phyloP scores from a whole-genome alignment of 225 moss, liverwort and hornwort species.

The Rhytidiadelphus loreus region DNA sequence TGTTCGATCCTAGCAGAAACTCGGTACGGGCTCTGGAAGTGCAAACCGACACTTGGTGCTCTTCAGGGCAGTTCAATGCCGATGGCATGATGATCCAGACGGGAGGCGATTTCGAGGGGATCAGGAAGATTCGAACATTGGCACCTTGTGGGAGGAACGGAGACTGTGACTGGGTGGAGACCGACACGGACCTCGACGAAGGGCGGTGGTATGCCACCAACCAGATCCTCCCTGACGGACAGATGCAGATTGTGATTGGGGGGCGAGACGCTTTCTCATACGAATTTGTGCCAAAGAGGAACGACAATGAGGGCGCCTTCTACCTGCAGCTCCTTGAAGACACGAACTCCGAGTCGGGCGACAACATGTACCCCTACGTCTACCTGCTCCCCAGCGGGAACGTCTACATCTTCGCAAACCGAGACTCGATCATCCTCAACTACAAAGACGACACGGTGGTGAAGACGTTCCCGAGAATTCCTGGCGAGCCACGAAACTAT shows the following conservation, averaged over 20 bases:
- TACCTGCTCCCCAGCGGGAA: slow-evolving; percentile 1
- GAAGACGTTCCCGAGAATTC: slow-evolving; percentile 29
- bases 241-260: slow-evolving; percentile 30
- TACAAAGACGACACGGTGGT: slow-evolving; percentile 23
- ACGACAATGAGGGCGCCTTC: slow-evolving; percentile 5
- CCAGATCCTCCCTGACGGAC: slow-evolving; percentile 54
- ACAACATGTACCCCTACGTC: slow-evolving; percentile 58
- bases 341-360: slow-evolving; percentile 13
- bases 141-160: slow-evolving; percentile 32
- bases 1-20: slow-evolving; percentile 9
- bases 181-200: slow-evolving; percentile 13
- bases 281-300: slow-evolving; percentile 20
- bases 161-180: slow-evolving; percentile 66
- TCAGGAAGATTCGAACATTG: slow-evolving; percentile 17
- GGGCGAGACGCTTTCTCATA: slow-evolving; percentile 26
- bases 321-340: slow-evolving; percentile 15
- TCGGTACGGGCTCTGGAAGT: slow-evolving; percentile 18
- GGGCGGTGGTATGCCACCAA: slow-evolving; percentile 76
- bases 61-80: slow-evolving; percentile 27
- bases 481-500: slow-evolving; percentile 49
- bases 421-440: slow-evolving; percentile 36
- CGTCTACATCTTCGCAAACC: slow-evolving; percentile 3
- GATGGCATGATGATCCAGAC: slow-evolving; percentile 35
- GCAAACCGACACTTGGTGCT: slow-evolving; percentile 44
- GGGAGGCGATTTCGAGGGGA: slow-evolving; percentile 38